Conservation (phyloP, 2,329 filamentous ascomycete species). For the Penicillium sp. region DNA sequence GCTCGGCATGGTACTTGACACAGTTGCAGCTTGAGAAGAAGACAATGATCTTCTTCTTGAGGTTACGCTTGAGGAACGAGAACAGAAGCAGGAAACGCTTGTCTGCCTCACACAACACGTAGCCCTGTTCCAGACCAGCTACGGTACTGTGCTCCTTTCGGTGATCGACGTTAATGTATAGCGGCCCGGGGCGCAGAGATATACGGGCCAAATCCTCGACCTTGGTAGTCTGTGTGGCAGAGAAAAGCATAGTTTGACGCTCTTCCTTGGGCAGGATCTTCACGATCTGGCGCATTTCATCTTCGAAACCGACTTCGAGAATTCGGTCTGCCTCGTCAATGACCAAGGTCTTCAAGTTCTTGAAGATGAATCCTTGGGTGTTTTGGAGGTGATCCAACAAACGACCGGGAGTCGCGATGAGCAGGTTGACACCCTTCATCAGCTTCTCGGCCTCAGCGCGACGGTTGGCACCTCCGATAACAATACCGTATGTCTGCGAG, state of each 20-base stretch:
- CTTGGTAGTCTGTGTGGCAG: constrained; percentile 96
- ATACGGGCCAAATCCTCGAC: constrained; percentile 95
- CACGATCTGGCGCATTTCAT: constrained; percentile 95
- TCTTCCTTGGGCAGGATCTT: constrained; percentile 86
- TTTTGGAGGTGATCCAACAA: constrained; percentile 92
- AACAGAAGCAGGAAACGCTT: constrained; percentile 91
- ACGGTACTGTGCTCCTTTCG: constrained; percentile 86
- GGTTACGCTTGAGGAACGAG: constrained; percentile 86
- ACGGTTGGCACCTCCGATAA: constrained; percentile 90
- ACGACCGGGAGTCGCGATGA: constrained; percentile 90
- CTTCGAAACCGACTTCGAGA: constrained; percentile 95
- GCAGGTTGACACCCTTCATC: constrained; percentile 84
- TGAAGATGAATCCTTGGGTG: constrained; percentile 83
- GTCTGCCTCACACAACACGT: constrained; percentile 88
- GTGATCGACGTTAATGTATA: constrained; percentile 97
- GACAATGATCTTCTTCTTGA: constrained; percentile 96
- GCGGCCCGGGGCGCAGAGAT: constrained; percentile 80
- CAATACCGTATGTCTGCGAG: constrained; percentile 91
- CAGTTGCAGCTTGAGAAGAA: constrained; percentile 92
- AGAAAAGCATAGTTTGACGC: constrained; percentile 96
- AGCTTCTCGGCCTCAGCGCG: constrained; percentile 92
- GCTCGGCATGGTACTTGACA: constrained; percentile 91
- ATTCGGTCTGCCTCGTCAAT: constrained; percentile 98
- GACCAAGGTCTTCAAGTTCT: constrained; percentile 85
- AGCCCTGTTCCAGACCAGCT: constrained; percentile 90